Conservation (phyloP, 208 protist genomes). For the Leishmania martiniquensis region DNA sequence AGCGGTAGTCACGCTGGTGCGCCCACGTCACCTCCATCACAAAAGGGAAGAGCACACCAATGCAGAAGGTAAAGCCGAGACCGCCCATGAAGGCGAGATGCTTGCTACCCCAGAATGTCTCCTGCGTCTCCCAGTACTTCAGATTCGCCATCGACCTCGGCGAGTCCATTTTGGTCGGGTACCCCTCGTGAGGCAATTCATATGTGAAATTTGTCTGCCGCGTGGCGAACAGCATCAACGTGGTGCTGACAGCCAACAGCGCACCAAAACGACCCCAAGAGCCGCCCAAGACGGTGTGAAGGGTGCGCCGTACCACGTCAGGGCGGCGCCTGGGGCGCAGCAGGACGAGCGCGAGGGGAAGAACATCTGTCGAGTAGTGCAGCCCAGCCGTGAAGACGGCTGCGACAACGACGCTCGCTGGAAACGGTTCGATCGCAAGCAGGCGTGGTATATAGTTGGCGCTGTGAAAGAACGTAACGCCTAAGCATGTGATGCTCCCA, state of each 20-base stretch:
- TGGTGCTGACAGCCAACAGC: slow-evolving; percentile 31
- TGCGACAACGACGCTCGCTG: slow-evolving; percentile 53
- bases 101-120: slow-evolving; percentile 63
- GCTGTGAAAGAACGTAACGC: slow-evolving; percentile 57
- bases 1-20: slow-evolving; percentile 50
- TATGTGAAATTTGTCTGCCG: slow-evolving; percentile 75
- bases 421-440: slow-evolving; percentile 70
- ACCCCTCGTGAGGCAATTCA: slow-evolving; percentile 48
- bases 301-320: slow-evolving; percentile 16
- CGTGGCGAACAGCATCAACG: slow-evolving; percentile 67
- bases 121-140: slow-evolving; percentile 52
- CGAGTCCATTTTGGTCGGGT: slow-evolving; percentile 50
- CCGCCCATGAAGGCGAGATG: slow-evolving; percentile 60
- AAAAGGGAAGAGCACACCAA: slow-evolving; percentile 67
- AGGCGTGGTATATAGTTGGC: slow-evolving; percentile 81
- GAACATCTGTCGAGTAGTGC: slow-evolving; percentile 53
- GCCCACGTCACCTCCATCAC: slow-evolving; percentile 61
- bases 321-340: slow-evolving; percentile 13
- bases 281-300: slow-evolving; percentile 23
- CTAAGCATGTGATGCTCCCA: slow-evolving; percentile 38
- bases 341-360: slow-evolving; percentile 44
- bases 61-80: slow-evolving; percentile 60
- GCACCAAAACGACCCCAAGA: slow-evolving; percentile 46
- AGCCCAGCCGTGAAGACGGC: slow-evolving; percentile 49
- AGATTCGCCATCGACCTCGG: slow-evolving; percentile 42